Percentiles rank a stretch among this genome's conserved stretches.
Conservation (phyloP, 441 rosid genomes). For the Populus hybrid region DNA sequence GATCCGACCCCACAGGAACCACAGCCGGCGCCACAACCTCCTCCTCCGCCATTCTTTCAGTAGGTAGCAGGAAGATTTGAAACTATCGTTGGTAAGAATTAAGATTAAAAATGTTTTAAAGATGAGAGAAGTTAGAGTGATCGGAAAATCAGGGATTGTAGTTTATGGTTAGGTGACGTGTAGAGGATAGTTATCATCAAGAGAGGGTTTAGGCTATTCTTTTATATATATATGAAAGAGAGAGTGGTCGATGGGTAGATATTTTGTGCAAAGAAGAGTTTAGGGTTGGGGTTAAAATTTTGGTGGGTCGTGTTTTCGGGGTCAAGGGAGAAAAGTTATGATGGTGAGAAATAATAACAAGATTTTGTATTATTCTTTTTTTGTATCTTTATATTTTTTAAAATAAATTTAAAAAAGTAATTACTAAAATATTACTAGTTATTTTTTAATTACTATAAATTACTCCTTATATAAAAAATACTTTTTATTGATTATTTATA, state of each 20-base stretch:
- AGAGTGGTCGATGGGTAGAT: background rate
- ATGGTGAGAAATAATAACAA: no score
- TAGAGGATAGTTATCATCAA: background rate
- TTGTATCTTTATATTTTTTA: no score
- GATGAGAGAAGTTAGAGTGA: background rate
- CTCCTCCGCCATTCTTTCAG: conserved; percentile 45
- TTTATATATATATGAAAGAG: background rate
- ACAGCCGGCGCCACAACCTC: conserved; percentile 40
- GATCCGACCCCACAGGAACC: conserved; percentile 43
- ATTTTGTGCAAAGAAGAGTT: background rate
- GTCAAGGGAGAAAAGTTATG: no score
- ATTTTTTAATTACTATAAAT: no score
- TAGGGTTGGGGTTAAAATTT: background rate
- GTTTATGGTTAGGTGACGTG: background rate
- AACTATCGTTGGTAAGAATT: background rate
- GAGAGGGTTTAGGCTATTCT: background rate
- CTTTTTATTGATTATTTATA: no score
- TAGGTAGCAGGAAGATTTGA: background rate
- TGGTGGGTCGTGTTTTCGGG: background rate
- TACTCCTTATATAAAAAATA: no score
- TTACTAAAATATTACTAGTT: no score
- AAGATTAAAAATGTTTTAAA: background rate
- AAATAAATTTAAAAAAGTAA: no score
- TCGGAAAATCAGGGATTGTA: background rate
- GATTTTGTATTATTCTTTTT: no score